A percentile compares a stretch with the other conserved stretches of the same genome.
These are phyloP conservation scores for Coemansia furcata DNA, from an alignment of 192 early-diverging fungal species.

Conservation along the genomic window DNA sequence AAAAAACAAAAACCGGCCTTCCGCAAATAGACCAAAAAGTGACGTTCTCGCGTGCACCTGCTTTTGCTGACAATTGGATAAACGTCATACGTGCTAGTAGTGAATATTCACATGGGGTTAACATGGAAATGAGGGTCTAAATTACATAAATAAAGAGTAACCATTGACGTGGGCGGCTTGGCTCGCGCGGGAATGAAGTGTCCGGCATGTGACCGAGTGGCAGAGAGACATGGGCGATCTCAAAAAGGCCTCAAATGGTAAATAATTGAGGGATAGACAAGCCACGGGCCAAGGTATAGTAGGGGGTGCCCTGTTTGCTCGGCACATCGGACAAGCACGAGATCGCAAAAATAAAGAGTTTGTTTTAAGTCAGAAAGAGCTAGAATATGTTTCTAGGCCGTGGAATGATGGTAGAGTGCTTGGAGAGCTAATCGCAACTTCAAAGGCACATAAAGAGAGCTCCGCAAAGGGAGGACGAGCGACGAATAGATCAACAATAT, in stretches of 20 bases:
- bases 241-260: background rate
- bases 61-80: background rate
- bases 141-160: background rate
- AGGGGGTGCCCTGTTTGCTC: background rate
- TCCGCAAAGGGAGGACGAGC: background rate
- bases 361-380: background rate
- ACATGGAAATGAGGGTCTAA: background rate
- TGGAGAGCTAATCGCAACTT: background rate
- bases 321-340: background rate
- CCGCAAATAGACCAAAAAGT: background rate
- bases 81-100: background rate
- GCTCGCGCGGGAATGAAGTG: background rate
- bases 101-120: background rate
- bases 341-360: background rate
- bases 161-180: background rate
- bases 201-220: background rate
- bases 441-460: background rate
- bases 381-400: background rate
- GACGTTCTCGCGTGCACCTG: slow-evolving; percentile 1
- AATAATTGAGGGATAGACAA: background rate
- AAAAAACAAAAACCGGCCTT: background rate
- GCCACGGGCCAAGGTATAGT: slow-evolving; percentile 2
- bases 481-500: background rate
- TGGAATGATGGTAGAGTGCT: slow-evolving; percentile 1
- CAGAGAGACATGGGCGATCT: background rate